Evolutionary conservation across 768 basidiomycete genomes (phyloP).

Genomic region (Candolleomyces efflorescens): DNA sequence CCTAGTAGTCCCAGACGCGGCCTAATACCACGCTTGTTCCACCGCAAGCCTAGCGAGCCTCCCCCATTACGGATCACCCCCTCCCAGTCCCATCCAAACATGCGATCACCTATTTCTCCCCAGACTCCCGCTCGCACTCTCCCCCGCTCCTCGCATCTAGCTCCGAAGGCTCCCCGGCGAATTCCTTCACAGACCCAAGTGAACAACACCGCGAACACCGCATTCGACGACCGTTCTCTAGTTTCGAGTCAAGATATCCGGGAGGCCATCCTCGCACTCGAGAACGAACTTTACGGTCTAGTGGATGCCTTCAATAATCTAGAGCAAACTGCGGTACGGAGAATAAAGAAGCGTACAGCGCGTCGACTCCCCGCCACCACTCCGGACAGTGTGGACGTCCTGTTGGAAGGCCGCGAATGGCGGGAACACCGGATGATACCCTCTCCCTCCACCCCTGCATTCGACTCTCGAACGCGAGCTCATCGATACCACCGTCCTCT

Average conservation of each 20-base stretch:
- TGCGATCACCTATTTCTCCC: neutral
- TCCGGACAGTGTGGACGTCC: conserved; percentile 23
- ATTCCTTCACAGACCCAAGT: conserved; percentile 2
- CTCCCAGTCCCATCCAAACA: conserved; percentile 9
- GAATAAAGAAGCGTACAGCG: conserved; percentile 36
- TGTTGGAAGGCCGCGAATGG: conserved; percentile 32
- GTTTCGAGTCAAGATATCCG: conserved; percentile 44
- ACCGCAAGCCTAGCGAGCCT: conserved; percentile 27
- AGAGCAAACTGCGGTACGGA: conserved; percentile 54
- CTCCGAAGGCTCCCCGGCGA: neutral
- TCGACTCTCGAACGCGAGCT: conserved; percentile 4
- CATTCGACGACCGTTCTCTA: neutral
- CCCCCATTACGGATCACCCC: conserved; percentile 24
- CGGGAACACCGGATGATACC: conserved; percentile 26
- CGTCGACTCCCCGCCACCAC: conserved; percentile 27
- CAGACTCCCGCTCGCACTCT: neutral
- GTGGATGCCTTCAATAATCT: conserved; percentile 66
- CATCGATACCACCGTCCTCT: conserved; percentile 1
- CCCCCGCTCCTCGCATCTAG: neutral
- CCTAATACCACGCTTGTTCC: conserved; percentile 27
- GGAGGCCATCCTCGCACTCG: conserved; percentile 54
- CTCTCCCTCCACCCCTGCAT: conserved; percentile 20
- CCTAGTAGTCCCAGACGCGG: conserved; percentile 10
- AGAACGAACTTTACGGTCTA: conserved; percentile 59
- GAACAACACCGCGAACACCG: conserved; percentile 1